Base-by-base conservation (phyloP, 179 eudicot genomes). In the Heliamphora pulchella region DNA sequence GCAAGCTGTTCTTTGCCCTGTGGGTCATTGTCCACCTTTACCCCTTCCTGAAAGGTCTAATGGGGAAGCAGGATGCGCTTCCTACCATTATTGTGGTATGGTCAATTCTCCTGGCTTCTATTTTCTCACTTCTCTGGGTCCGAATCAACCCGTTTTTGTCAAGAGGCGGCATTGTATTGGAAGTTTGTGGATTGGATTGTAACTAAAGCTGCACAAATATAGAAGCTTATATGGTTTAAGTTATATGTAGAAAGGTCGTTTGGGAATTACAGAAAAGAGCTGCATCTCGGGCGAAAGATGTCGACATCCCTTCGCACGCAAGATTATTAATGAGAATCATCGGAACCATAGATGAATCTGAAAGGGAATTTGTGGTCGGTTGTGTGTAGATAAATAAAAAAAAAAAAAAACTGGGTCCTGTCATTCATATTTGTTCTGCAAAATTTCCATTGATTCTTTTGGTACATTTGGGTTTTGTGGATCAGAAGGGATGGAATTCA, bases 111-210 rank as follows among this genome's bases (percentile, higher is more conserved):
- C 86, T 94, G 5, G 94, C 97, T 55, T 94, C 98, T 4, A 94
- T 94, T 57, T 82, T 94, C 41, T 88, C 95, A 22, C 98, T 94
- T 47, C 84, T 94, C 8, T 94, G 98, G 98, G 98, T 94, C 6
- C 79, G 98, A 78, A 78, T 94, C 71, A 90, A 94, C 83, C 98
- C 98, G 2, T 94, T 94, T 61, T 85, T 91, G 0, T 50, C 88
- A 50, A 90, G 81, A 86, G 94, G 90, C 44, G 97, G 94, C 2
- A 86, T 89, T 20, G 94, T 92, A 65, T 89, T 94, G 43, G 98
- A 94, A 86, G 90, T 91, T 15, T 94, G 98, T 79, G 98, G 97
- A 48, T 86, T 94, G 89, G 84, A 91, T 86, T 94, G 98, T 84
- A 83, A 91, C 83, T 92, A 20, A 87, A 83, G 54, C 83, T 81